Base-by-base conservation (phyloP, 441 rosid genomes). In the Populus trichocarpa region DNA sequence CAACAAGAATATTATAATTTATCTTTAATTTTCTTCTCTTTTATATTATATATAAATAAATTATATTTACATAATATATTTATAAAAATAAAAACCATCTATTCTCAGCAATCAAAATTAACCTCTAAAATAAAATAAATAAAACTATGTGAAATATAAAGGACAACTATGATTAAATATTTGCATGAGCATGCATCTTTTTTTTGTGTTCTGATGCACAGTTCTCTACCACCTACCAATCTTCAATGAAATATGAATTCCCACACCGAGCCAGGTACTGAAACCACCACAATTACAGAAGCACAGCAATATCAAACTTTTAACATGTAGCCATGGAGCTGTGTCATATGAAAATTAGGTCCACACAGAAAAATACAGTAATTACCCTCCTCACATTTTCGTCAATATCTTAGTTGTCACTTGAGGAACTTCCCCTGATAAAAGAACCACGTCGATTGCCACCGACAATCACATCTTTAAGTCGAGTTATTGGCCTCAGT, bases 401-500 rank as follows among this genome's bases (percentile, higher is more conserved):
- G 4, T 80, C 88, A 76, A 81, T 69, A 66, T 85, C 90, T 87
- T 73, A 91, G 73, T 81, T 81, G 67, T 89, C 92, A 22, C 81
- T 83, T 14, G 85, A 78, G 79, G 94, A 76, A 79, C 85, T 81
- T 76, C 82, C 90, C 77, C 87, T 85, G 78, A 88, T 81, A 78
- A 87, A 74, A 22, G 95, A 84, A 33, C 90, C 90, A 22, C 87
- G 86, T 8, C 86, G 85, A 65, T 89, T 90, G 74, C 97, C 93
- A 59, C 97, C 95, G n/a, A 88, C 94, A 68, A 93, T 87, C 71
- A 88, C 94, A 70, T 92, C 93, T 86, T 91, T 94, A 42, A 96
- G 87, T 53, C 97, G 92, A 77, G 87, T 85, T 81, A 96, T 84
- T 28, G 98, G 93, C 40, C 90, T 92, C 79, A 92, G 72, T 85